Evolutionary conservation across 129 eudicot genomes (phyloP).

Genomic region (Apium graveolens): DNA sequence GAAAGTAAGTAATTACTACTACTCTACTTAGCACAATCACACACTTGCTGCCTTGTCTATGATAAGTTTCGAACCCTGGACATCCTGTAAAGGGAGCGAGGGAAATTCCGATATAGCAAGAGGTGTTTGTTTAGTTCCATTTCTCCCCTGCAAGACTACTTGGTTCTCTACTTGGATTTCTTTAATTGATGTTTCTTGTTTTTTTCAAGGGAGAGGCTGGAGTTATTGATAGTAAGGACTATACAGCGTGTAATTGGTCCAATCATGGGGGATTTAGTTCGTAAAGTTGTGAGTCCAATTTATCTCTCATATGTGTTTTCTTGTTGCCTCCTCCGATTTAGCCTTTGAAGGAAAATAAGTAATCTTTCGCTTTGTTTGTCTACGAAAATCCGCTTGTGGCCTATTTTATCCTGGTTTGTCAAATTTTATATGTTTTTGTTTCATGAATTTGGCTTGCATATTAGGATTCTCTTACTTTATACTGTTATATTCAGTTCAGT

Average conservation of each 20-base stretch:
- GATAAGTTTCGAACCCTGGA: too few relatives aligned
- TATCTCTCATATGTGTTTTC: not conserved
- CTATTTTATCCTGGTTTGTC: not conserved
- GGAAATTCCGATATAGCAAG: too few relatives aligned
- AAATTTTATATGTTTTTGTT: not conserved
- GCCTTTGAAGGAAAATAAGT: too few relatives aligned
- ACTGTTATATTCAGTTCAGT: too few relatives aligned
- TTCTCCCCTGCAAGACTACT: not conserved
- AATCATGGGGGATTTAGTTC: not conserved
- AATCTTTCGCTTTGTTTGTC: too few relatives aligned
- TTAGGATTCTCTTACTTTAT: not conserved
- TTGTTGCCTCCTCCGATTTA: not conserved
- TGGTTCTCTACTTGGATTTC: not conserved
- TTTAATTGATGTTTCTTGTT: not conserved
- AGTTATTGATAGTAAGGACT: not conserved
- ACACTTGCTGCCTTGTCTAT: too few relatives aligned
- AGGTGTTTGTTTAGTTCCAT: too few relatives aligned
- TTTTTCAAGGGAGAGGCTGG: not conserved
- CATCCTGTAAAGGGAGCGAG: too few relatives aligned
- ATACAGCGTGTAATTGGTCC: not conserved
- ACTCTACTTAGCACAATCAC: too few relatives aligned
- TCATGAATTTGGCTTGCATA: not conserved
- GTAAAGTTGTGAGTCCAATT: constrained; percentile 1
- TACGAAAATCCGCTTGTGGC: too few relatives aligned
- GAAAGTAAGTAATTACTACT: not conserved